phyloP scores from a whole-genome alignment of 1,284 basidiomycete genomes.

The Tetrapyrgos nigripes region DNA sequence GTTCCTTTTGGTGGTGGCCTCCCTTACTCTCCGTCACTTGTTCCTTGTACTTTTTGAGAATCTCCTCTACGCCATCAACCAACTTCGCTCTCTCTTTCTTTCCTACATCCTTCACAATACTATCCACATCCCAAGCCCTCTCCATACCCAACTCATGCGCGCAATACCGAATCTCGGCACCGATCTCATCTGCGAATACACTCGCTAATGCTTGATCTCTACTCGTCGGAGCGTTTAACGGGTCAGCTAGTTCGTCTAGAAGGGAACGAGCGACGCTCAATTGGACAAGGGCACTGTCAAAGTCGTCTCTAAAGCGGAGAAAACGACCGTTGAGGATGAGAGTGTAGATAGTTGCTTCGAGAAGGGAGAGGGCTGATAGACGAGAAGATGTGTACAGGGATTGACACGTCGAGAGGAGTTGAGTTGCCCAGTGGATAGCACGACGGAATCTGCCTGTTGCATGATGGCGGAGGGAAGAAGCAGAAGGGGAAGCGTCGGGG shows the following conservation, averaged over 20 bases:
- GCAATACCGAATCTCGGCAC: conserved; percentile 91
- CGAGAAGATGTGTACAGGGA: conserved; percentile 60
- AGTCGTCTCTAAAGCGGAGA: conserved; percentile 74
- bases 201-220: conserved; percentile 87
- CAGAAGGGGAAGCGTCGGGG: conserved; percentile 53
- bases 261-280: conserved; percentile 82
- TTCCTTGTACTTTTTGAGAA: conserved; percentile 63
- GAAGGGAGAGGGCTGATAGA: conserved; percentile 60
- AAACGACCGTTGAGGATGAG: conserved; percentile 79
- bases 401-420: conserved; percentile 79
- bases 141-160: conserved; percentile 84
- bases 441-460: conserved; percentile 86
- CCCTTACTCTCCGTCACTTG: conserved; percentile 39
- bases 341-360: conserved; percentile 73
- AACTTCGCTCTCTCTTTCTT: conserved; percentile 64
- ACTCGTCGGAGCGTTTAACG: conserved; percentile 78
- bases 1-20: conserved; percentile 46
- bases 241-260: conserved; percentile 72
- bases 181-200: conserved; percentile 34
- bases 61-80: conserved; percentile 68
- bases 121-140: conserved; percentile 85
- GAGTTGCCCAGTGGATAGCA: conserved; percentile 83
- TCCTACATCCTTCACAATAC: conserved; percentile 77
- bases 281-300: conserved; percentile 81
- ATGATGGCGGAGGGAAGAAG: conserved; percentile 70